These are phyloP conservation scores for Fusarium camptoceras DNA, from an alignment of 2,329 filamentous ascomycete genomes.

Conservation along the genomic window DNA sequence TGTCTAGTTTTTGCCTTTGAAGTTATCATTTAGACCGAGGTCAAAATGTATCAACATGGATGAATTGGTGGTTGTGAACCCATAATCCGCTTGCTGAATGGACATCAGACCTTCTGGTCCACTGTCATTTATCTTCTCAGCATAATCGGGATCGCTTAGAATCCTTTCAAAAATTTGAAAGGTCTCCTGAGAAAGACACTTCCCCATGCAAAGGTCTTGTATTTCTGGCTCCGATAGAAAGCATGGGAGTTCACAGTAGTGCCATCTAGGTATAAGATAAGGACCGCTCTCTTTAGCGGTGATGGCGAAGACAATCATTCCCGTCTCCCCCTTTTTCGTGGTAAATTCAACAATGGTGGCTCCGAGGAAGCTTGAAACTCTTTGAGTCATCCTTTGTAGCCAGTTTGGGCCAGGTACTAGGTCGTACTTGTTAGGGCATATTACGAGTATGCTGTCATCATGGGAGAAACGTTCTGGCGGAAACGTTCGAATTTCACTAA, in stretches of 20 bases:
- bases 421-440: accelerated
- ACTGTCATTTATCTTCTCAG: accelerated
- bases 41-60: neutral
- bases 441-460: neutral
- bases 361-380: accelerated
- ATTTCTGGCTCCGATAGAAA: neutral
- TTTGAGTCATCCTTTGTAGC: neutral
- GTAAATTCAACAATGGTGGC: neutral
- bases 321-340: neutral
- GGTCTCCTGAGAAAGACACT: neutral
- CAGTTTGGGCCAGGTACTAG: neutral
- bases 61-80: neutral
- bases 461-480: neutral
- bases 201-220: neutral
- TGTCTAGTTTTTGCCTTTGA: neutral
- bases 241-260: neutral
- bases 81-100: neutral
- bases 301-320: neutral
- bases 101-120: neutral
- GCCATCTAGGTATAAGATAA: neutral
- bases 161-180: neutral
- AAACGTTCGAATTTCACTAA: neutral
- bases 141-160: neutral
- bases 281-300: neutral
- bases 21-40: neutral